Percentiles rank a stretch among this genome's conserved stretches.
phyloP scores from a whole-genome alignment of 1,284 basidiomycete genomes.

The Rhodotorula sp. region DNA sequence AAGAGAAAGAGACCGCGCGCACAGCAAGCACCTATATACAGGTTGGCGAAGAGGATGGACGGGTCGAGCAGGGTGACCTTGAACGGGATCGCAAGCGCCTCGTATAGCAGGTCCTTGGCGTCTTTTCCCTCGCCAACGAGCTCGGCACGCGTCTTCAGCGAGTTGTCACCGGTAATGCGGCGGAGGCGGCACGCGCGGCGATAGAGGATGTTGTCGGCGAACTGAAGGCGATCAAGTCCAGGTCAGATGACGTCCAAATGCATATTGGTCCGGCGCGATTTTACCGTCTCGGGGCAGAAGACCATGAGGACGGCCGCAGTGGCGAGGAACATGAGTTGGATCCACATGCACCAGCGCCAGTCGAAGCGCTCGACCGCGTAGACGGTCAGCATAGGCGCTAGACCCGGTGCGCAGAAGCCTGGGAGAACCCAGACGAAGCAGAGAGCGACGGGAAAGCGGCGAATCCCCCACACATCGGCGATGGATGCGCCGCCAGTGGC shows the following conservation, averaged over 20 bases:
- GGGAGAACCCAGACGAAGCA: slow-evolving; percentile 22
- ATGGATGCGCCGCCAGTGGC: slow-evolving; percentile 46
- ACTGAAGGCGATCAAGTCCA: neutral
- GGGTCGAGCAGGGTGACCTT: slow-evolving; percentile 35
- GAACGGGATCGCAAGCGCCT: slow-evolving; percentile 31
- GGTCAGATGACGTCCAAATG: neutral
- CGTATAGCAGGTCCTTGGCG: slow-evolving; percentile 1
- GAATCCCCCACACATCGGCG: slow-evolving; percentile 37
- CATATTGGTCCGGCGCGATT: neutral
- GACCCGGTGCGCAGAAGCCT: slow-evolving; percentile 7
- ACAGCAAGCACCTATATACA: slow-evolving; percentile 25
- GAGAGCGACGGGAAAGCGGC: slow-evolving; percentile 13
- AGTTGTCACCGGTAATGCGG: slow-evolving; percentile 48
- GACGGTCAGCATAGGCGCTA: slow-evolving; percentile 17
- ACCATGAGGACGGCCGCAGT: slow-evolving; percentile 24
- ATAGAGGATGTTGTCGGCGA: slow-evolving; percentile 38
- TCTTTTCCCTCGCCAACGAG: slow-evolving; percentile 13
- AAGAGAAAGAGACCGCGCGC: neutral
- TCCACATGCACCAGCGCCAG: slow-evolving; percentile 48
- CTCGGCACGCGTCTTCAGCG: slow-evolving; percentile 49
- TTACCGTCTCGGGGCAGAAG: slow-evolving; percentile 52
- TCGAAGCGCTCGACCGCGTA: slow-evolving; percentile 42
- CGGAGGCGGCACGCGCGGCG: slow-evolving; percentile 50
- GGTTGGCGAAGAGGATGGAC: slow-evolving; percentile 34
- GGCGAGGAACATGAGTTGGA: slow-evolving; percentile 22